Evolutionary conservation across 176 grass and related monocot species (phyloP), one percentile per base, ranked within the genome.

Genomic region (Metroxylon sagu): DNA sequence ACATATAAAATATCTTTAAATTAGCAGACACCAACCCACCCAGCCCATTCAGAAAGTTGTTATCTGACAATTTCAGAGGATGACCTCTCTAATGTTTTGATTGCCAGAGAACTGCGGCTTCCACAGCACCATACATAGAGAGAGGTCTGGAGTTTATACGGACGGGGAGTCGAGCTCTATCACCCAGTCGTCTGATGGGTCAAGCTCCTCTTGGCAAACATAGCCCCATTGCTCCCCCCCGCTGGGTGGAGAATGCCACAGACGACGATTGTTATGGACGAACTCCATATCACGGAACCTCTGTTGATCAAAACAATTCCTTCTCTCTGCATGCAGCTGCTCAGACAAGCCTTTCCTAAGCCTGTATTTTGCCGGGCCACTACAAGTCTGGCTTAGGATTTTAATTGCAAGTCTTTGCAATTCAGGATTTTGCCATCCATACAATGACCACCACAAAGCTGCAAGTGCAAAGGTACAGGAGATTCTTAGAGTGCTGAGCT

Each of bases 401-500:
- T 54, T 59, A 0, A 39, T 53, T 1, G 87, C 87, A 14, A 96
- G 23, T 1, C 25, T 70, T 39, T 80, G 80, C 31, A 96, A 68
- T 4, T 82, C 75, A 1, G 61, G 60, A 3, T 69, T 77, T 55
- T 53, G 69, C 8, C 2, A 25, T 28, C 83, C 92, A 15, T 87
- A 51, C 21, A 63, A 30, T 15, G 19, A 76, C 92, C 92, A 96
- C 92, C 92, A 96, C 29, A 21, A 5, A 16, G 77, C 92, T 96
- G 66, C 59, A 61, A 59, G 56, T 67, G 53, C 54, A 60, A 27
- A 23, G 15, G 19, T 54, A 17, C 8, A 39, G 35, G 8, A 39
- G 7, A 39, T 39, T 39, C 35, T 39, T 8, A 39, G 8, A 39
- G 35, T 10, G n/a, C n/a, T n/a, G n/a, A n/a, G 35, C 35, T 10